Evolutionary conservation across 2,329 filamentous ascomycete species (phyloP).

Genomic region (Fusarium sulawesiense): DNA sequence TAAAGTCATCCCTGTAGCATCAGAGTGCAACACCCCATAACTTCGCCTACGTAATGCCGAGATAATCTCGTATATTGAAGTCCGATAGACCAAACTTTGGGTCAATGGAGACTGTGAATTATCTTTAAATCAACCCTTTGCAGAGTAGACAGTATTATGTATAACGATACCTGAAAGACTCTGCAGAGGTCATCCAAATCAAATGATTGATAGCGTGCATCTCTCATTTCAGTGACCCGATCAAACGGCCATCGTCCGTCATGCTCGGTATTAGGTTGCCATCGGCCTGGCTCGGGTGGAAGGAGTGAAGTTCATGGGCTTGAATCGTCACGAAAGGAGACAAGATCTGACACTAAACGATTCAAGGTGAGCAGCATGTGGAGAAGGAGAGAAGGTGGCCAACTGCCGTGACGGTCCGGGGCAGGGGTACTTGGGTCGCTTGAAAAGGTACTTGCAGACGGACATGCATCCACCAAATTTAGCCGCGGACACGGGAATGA

Average conservation of each 20-base stretch:
- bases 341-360: constrained; percentile 24
- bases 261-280: constrained; percentile 46
- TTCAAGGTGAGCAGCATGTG: constrained; percentile 25
- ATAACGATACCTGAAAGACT: neutral
- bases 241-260: constrained; percentile 42
- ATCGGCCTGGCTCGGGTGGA: constrained; percentile 52
- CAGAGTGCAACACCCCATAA: constrained; percentile 22
- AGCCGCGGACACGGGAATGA: too few relatives aligned
- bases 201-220: neutral
- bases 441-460: constrained; percentile 4
- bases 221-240: neutral
- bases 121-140: neutral
- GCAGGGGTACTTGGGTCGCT: neutral
- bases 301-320: constrained; percentile 41
- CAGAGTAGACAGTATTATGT: neutral
- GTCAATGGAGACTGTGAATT: neutral
- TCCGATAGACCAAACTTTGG: neutral
- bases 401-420: constrained; percentile 14
- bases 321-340: neutral
- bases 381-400: constrained; percentile 9
- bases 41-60: constrained; percentile 11
- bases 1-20: constrained; percentile 18
- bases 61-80: constrained; percentile 29
- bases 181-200: neutral
- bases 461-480: neutral